Percentiles rank a stretch among this genome's conserved stretches.
These are phyloP conservation scores for Coemansia umbellata DNA, from an alignment of 192 early-diverging fungal species.

Conservation along the genomic window DNA sequence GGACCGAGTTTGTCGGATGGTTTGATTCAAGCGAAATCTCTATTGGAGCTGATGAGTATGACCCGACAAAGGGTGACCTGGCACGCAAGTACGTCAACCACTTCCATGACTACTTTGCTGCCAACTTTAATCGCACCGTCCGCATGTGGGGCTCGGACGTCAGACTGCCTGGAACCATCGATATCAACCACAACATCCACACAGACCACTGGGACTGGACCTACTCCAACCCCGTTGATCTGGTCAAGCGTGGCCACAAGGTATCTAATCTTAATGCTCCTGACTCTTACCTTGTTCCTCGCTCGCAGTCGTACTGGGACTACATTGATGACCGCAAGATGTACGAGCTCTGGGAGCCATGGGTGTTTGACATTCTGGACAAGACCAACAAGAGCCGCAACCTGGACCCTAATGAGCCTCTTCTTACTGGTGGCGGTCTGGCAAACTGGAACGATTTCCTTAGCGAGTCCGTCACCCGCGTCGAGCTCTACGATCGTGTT, in stretches of 20 bases:
- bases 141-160: conserved; percentile 52
- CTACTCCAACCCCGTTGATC: conserved; percentile 24
- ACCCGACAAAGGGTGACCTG: conserved; percentile 35
- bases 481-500: conserved; percentile 43
- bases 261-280: conserved; percentile 47
- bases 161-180: conserved; percentile 37
- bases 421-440: conserved; percentile 42
- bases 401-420: conserved; percentile 24
- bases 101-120: conserved; percentile 39
- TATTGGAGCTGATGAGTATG: conserved; percentile 52
- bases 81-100: conserved; percentile 40
- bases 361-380: conserved; percentile 43
- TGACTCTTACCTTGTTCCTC: conserved; percentile 43
- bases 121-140: conserved; percentile 38
- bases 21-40: conserved; percentile 44
- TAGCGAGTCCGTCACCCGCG: conserved; percentile 40
- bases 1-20: conserved; percentile 48
- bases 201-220: conserved; percentile 34
- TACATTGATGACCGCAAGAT: conserved; percentile 31
- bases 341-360: conserved; percentile 47
- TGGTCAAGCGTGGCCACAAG: conserved; percentile 38
- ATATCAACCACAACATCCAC: conserved; percentile 37
- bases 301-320: conserved; percentile 36
- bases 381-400: conserved; percentile 39
- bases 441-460: conserved; percentile 50